Percentiles rank a stretch among this genome's conserved stretches.
These are phyloP conservation scores for Thermochaetoides thermophila DNA, from an alignment of 495 filamentous ascomycete species.

Conservation along the genomic window DNA sequence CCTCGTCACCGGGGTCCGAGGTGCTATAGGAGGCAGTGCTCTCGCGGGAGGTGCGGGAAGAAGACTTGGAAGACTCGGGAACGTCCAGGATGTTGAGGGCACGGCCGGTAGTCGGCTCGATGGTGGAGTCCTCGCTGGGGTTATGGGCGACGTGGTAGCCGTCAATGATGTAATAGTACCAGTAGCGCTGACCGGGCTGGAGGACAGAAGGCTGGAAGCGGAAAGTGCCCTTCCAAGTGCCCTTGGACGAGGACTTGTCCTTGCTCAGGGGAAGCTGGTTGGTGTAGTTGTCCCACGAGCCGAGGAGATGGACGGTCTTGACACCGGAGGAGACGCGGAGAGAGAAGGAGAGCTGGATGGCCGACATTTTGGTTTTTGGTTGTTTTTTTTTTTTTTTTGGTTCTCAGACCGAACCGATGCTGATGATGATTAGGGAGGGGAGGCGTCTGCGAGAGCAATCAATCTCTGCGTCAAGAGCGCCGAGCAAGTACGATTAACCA, in stretches of 20 bases:
- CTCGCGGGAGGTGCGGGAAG: constrained; percentile 22
- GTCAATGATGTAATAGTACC: constrained; percentile 99
- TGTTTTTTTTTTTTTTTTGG: no score
- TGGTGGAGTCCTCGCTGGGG: constrained; percentile 74
- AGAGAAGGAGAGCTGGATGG: constrained; percentile 74
- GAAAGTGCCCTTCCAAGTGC: constrained; percentile 89
- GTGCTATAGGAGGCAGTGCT: constrained; percentile 21
- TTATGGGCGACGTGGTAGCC: constrained; percentile 98
- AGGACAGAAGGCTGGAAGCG: constrained; percentile 77
- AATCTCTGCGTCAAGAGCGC: constrained; percentile 17
- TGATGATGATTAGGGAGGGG: constrained; percentile 24
- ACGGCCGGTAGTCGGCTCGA: constrained; percentile 93
- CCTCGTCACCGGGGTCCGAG: constrained; percentile 20
- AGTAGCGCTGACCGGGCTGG: constrained; percentile 79
- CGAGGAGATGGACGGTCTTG: constrained; percentile 95
- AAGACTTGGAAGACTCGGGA: constrained; percentile 33
- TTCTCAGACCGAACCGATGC: constrained; percentile 10
- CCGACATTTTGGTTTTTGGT: constrained; percentile 51
- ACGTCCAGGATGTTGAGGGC: constrained; percentile 66
- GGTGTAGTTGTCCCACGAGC: constrained; percentile 95
- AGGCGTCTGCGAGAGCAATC: constrained; percentile 16
- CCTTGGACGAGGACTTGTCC: constrained; percentile 66
- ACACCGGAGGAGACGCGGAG: constrained; percentile 91
- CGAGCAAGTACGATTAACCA: constrained; percentile 53
- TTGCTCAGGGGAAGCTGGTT: constrained; percentile 85